phyloP scores from a whole-genome alignment of 495 filamentous ascomycete genomes.

The Tuber umbilicatum region DNA sequence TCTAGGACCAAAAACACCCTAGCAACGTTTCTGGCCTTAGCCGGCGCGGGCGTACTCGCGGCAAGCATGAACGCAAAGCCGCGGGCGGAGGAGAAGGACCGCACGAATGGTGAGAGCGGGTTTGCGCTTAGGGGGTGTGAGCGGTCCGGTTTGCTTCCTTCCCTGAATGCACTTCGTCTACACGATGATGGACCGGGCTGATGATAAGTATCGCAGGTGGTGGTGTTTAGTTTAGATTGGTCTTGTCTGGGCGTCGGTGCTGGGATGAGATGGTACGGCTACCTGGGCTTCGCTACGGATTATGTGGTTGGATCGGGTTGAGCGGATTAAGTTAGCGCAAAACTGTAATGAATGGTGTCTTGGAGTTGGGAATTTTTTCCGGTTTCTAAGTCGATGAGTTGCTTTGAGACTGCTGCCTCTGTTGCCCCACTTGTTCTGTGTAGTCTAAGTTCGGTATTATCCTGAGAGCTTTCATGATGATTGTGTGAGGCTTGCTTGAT shows the following conservation, averaged over 20 bases:
- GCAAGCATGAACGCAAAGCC: not conserved
- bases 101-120: not conserved
- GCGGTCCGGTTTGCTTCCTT: not conserved
- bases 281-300: not conserved
- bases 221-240: not conserved
- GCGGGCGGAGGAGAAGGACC: not conserved
- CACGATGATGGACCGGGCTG: not conserved
- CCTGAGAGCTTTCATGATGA: not conserved
- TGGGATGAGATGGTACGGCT: not conserved
- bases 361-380: slow-evolving; percentile 1
- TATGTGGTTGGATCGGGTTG: not conserved
- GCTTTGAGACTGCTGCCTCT: not conserved
- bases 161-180: not conserved
- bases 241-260: not conserved
- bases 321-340: not conserved
- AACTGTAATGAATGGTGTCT: not conserved
- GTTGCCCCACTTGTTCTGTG: not conserved
- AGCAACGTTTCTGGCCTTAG: not conserved
- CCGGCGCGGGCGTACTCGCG: not conserved
- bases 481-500: not conserved
- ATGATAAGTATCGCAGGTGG: not conserved
- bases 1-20: not conserved
- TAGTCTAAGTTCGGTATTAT: not conserved
- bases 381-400: not conserved
- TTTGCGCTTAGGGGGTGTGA: slow-evolving; percentile 3